Percentiles rank a stretch among this genome's conserved stretches.
phyloP scores from a whole-genome alignment of 306 rosid genomes.

The Quercus gilva region DNA sequence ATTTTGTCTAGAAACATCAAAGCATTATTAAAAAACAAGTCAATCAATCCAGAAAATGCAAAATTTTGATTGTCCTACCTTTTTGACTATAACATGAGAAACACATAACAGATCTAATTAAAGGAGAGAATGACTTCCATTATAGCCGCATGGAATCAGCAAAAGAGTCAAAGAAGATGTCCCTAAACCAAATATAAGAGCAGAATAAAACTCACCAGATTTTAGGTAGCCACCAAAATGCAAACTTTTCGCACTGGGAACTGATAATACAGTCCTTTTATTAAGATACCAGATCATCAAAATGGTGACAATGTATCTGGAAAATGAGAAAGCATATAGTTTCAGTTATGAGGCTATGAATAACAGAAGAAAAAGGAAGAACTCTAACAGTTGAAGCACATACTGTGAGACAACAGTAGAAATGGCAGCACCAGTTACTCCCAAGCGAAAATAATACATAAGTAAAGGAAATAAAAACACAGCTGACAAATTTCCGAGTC shows the following conservation, averaged over 20 bases:
- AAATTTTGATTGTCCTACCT: background rate
- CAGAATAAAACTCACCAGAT: conserved; percentile 53
- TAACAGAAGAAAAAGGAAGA: conserved; percentile 19
- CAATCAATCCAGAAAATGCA: background rate
- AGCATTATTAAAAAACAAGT: background rate
- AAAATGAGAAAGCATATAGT: conserved; percentile 19
- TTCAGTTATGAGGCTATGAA: conserved; percentile 8
- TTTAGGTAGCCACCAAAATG: conserved; percentile 84
- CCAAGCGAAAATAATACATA: conserved; percentile 70
- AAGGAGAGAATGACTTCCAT: background rate
- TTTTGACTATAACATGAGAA: background rate
- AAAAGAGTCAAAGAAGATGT: background rate
- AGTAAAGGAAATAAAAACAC: conserved; percentile 76
- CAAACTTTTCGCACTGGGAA: conserved; percentile 70
- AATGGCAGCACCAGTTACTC: conserved; percentile 86
- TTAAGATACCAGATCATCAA: conserved; percentile 81
- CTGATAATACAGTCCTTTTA: conserved; percentile 68
- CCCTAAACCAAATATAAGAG: background rate
- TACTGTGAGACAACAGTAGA: conserved; percentile 94
- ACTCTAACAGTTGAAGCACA: conserved; percentile 26
- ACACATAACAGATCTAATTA: background rate
- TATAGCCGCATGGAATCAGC: background rate
- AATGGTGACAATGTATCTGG: conserved; percentile 73
- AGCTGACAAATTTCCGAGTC: conserved; percentile 78
- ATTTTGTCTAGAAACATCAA: background rate